phyloP scores from a whole-genome alignment of 208 protist genomes.

The Trypanosoma vivax region DNA sequence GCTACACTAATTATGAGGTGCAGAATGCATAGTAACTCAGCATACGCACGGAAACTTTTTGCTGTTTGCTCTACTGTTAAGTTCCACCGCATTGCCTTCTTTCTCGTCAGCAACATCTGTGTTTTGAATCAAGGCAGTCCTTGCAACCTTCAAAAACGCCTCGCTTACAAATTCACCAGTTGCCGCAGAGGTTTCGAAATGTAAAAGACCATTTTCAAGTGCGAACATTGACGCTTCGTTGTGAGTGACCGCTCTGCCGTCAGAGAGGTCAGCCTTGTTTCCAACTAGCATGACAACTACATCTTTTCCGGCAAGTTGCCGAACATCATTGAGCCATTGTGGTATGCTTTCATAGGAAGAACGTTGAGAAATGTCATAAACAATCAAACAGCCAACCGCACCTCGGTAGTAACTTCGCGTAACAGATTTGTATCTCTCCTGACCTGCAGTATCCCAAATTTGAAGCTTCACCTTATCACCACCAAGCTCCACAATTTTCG shows the following conservation, averaged over 20 bases:
- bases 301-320: slow-evolving; percentile 88
- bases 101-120: slow-evolving; percentile 6
- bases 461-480: slow-evolving; percentile 94
- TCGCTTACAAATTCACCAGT: slow-evolving; percentile 92
- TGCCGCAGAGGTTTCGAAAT: slow-evolving; percentile 88
- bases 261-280: slow-evolving; percentile 90
- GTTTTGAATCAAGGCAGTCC: slow-evolving; percentile 25
- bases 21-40: slow-evolving; percentile 23
- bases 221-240: slow-evolving; percentile 93
- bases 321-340: slow-evolving; percentile 94
- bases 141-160: slow-evolving; percentile 86
- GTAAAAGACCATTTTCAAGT: slow-evolving; percentile 83
- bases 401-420: slow-evolving; percentile 95
- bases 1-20: slow-evolving; percentile 7
- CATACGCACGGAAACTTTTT: slow-evolving; percentile 17
- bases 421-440: slow-evolving; percentile 98
- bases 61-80: neutral
- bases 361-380: slow-evolving; percentile 97
- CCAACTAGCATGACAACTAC: slow-evolving; percentile 88
- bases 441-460: slow-evolving; percentile 97
- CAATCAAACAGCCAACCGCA: slow-evolving; percentile 96
- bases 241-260: slow-evolving; percentile 83
- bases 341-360: slow-evolving; percentile 93
- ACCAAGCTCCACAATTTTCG: slow-evolving; percentile 89
- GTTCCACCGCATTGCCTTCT: neutral